Conservation (phyloP, 2,329 filamentous ascomycete genomes). For the Endoconidiophora polonica region DNA sequence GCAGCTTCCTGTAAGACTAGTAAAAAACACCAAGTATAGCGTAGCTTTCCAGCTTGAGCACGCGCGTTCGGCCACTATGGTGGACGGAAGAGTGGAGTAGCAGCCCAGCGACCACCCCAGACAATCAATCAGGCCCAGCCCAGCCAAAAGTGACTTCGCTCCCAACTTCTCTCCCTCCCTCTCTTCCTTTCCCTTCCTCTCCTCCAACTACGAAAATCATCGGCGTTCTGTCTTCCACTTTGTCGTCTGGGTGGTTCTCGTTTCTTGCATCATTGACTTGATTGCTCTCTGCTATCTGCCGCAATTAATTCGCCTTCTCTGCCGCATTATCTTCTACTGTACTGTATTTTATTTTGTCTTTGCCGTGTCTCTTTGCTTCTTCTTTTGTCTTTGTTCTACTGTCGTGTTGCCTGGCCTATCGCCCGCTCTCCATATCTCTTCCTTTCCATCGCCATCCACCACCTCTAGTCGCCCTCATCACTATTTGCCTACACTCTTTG, state of each 20-base stretch:
- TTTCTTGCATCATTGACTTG: too few relatives aligned
- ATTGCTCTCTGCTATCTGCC: too few relatives aligned
- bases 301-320: too few relatives aligned
- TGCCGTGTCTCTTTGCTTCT: neutral
- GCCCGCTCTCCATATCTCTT: neutral
- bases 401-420: neutral
- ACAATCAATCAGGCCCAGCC: too few relatives aligned
- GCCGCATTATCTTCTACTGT: neutral
- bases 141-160: neutral
- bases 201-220: neutral
- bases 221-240: neutral
- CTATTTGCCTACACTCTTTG: neutral
- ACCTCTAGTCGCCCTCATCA: neutral
- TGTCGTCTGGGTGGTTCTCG: neutral
- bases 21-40: too few relatives aligned
- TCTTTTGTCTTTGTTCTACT: neutral
- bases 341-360: neutral
- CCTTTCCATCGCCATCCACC: neutral
- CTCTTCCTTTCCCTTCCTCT: slow-evolving; percentile 3
- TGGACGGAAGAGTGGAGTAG: neutral
- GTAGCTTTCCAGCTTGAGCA: too few relatives aligned
- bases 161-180: slow-evolving; percentile 2
- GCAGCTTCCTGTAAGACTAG: too few relatives aligned
- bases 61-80: too few relatives aligned
- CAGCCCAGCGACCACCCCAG: neutral